Base-by-base conservation (phyloP, 805 yeast species). In the Candida alai region DNA sequence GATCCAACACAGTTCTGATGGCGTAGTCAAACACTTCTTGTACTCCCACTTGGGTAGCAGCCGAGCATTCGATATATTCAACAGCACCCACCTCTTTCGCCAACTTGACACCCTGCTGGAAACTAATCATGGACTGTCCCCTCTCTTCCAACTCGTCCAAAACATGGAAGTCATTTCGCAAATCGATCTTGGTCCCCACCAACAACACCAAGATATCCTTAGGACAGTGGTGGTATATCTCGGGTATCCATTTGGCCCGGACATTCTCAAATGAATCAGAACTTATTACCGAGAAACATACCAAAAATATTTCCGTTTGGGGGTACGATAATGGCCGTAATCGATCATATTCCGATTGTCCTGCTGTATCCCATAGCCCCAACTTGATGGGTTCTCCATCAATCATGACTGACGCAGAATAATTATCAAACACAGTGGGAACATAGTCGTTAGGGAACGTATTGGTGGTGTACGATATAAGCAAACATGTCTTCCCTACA, bases 341-440 rank as follows among this genome's bases (percentile, higher is more conserved):
- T 41, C 95, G 70, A 56, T 88, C 96, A 57, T 87, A 87, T 55
- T 87, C 96, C 51, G 84, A 83, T 60, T 88, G 96, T 18, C 96
- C 96, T 3, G 96, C 96, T 11, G 96, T 88, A 73, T 88, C 96
- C 96, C 96, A 88, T 29, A 88, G 70, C 16, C 94, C 95, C 33
- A 88, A 68, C 51, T 85, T 86, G 50, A 84, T 80, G 35, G 86
- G 84, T 49, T 81, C 87, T 19, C 84, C 81, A 49, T 83, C 90
- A 14, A 80, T 80, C 72, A 86, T 76, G 17, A 88, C 87, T 27
- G 82, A 81, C 12, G 95, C 90, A 2, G 95, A 76, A 57, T 88
- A 88, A 60, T 88, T 87, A 56, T 88, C 96, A 51, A 88, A 88
- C 4, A 88, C 96, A 0, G 97, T 88, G 32, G 97, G 97, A 39